Evolutionary conservation across 495 filamentous ascomycete genomes (phyloP), one percentile per base, ranked within the genome.

Genomic region (Podospora appendiculata): DNA sequence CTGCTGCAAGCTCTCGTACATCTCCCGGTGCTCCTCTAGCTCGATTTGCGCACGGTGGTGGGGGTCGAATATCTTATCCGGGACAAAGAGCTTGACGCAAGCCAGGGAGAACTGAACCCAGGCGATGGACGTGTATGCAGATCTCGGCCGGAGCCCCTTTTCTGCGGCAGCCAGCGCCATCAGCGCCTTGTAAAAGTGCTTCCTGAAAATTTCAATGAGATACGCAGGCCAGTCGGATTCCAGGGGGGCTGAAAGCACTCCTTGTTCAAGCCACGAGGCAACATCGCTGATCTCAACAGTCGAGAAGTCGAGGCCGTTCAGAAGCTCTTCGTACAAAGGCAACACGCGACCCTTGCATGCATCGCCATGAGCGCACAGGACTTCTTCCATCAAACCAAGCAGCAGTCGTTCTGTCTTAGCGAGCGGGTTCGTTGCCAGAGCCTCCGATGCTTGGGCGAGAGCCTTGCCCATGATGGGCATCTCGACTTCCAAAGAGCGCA

Each of bases 11-110:
- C 76, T 73, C 8, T 58, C 52, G 33, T 75, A 76, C 3, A 84
- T 68, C 48, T 81, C 73, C 2, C 74, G 56, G 53, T 93, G 80
- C 14, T 84, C 77, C 52, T 83, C 75, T 33, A 82, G 77, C 57
- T 90, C 82, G 6, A 97, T 71, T 39, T 84, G 78, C n/a, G 86
- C 76, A 50, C 80, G 79, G 50, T 91, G 72, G 19, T 91, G 88
- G 11, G 93, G 93, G 64, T 99, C 93, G 53, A 87, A 92, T 3
- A 86, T 77, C 60, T 82, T 82, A 63, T 95, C 85, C 0, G 94
- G 90, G 4, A 96, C 84, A 58, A 90, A 97, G 8, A 96, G 77
- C 42, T 79, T 78, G 32, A 99, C 68, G 45, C 78, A 79, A 0
- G 77, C 85, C 2, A 85, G 52, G 4, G 82, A 79, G 51, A 89